These are phyloP conservation scores for Ophiostoma angusticollis DNA, from an alignment of 2,329 filamentous ascomycete species.

Conservation along the genomic window DNA sequence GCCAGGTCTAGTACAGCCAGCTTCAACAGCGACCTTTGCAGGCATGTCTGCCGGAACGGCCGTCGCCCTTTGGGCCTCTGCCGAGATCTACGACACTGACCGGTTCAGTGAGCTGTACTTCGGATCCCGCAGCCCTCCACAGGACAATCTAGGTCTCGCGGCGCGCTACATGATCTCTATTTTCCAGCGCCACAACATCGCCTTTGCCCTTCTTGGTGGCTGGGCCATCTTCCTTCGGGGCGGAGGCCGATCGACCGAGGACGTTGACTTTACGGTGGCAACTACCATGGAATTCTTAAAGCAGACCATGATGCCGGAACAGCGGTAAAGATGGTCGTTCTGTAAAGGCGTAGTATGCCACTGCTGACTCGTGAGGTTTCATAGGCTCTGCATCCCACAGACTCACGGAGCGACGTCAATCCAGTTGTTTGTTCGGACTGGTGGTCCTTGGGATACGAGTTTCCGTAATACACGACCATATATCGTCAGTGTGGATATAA, in stretches of 20 bases:
- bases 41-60: too few relatives aligned
- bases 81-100: constrained; percentile 13
- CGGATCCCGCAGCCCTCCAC: constrained; percentile 3
- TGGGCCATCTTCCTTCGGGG: constrained; percentile 13
- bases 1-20: too few relatives aligned
- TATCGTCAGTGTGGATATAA: constrained; percentile 12
- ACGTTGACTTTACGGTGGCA: constrained; percentile 11
- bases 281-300: constrained; percentile 6
- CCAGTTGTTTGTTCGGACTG: constrained; percentile 12
- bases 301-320: constrained; percentile 3
- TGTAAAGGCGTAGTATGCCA: constrained; percentile 9
- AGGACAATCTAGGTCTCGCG: constrained; percentile 10
- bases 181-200: constrained; percentile 7
- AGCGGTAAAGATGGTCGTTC: constrained; percentile 2
- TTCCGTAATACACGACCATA: too few relatives aligned
- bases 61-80: too few relatives aligned
- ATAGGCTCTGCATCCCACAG: constrained; percentile 10
- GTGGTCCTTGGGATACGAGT: constrained; percentile 9
- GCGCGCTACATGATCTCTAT: constrained; percentile 9
- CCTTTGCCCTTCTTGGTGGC: constrained; percentile 12
- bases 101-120: constrained; percentile 10
- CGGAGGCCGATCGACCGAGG: constrained; percentile 4
- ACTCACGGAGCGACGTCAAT: constrained; percentile 9
- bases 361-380: not conserved
- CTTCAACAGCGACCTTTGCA: too few relatives aligned